phyloP scores from a whole-genome alignment of 257 asterid genomes.

The Solanum boliviense region DNA sequence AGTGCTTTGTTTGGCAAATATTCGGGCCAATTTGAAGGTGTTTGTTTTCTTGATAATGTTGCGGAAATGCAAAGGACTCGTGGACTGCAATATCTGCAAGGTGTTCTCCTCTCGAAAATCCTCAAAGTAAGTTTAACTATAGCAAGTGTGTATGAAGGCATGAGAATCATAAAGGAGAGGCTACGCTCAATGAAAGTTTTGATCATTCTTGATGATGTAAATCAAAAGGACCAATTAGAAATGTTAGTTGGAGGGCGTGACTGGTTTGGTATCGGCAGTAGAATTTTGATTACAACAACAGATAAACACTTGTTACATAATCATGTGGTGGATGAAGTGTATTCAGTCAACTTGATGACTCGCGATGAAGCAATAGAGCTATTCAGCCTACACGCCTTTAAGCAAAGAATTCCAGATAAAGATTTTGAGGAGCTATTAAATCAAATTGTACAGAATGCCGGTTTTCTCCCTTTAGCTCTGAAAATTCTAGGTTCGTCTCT shows the following conservation, averaged over 20 bases:
- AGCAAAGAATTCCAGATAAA: not conserved
- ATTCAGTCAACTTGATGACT: not conserved
- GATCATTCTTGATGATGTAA: slow-evolving; percentile 9
- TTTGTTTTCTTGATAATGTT: slow-evolving; percentile 4
- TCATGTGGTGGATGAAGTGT: not conserved
- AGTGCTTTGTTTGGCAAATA: not conserved
- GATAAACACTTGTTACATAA: not conserved
- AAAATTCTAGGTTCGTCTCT: slow-evolving; percentile 5
- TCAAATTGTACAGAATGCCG: not conserved
- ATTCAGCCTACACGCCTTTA: slow-evolving; percentile 3
- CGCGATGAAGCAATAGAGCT: slow-evolving; percentile 1
- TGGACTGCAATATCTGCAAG: slow-evolving; percentile 1
- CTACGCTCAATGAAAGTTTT: not conserved
- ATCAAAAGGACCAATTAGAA: not conserved
- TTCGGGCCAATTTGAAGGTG: slow-evolving; percentile 1
- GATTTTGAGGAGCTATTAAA: not conserved
- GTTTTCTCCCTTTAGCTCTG: slow-evolving; percentile 6
- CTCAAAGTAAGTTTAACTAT: not conserved
- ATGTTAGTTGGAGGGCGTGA: not conserved
- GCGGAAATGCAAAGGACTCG: not conserved
- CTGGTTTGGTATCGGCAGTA: slow-evolving; percentile 12
- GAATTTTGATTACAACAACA: slow-evolving; percentile 7
- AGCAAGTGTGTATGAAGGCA: not conserved
- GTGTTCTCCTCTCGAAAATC: not conserved
- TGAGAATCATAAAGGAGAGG: not conserved